These are phyloP conservation scores for Adiantum capillusveneris DNA, from an alignment of 75 land plant genomes.

Conservation along the genomic window DNA sequence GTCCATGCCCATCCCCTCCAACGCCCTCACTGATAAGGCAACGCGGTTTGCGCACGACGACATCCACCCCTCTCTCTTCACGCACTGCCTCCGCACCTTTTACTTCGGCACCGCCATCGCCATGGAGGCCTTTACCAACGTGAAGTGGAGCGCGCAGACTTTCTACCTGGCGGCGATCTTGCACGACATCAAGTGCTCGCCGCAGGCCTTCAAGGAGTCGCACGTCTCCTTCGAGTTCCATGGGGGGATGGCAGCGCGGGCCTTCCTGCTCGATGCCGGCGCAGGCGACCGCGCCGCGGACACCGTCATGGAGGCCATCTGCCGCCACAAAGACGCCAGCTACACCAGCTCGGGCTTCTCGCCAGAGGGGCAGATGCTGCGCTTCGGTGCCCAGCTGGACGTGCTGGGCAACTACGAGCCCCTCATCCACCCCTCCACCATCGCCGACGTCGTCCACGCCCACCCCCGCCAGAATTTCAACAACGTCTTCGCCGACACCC, in stretches of 20 bases:
- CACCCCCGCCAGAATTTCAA: neutral
- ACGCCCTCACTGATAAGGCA: no score
- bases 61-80: no score
- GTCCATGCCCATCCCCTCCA: no score
- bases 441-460: neutral
- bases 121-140: no score
- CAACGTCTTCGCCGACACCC: neutral
- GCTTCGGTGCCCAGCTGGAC: constrained; percentile 5
- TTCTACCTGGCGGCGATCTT: constrained; percentile 6
- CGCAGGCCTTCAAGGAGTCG: neutral
- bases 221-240: constrained; percentile 7
- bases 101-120: no score
- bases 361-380: constrained; percentile 4
- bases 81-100: no score
- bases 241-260: constrained; percentile 2
- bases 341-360: neutral
- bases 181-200: constrained; percentile 4
- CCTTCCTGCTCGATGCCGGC: neutral
- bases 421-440: constrained; percentile 6
- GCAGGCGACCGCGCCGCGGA: constrained; percentile 4
- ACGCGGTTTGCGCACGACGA: no score
- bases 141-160: constrained; percentile 2
- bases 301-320: constrained; percentile 8
- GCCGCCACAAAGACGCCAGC: neutral
- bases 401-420: neutral